Percentiles rank a stretch among this genome's conserved stretches.
Evolutionary conservation across 176 grass and related monocot genomes (phyloP).

Genomic region (Elymus sibiricus): DNA sequence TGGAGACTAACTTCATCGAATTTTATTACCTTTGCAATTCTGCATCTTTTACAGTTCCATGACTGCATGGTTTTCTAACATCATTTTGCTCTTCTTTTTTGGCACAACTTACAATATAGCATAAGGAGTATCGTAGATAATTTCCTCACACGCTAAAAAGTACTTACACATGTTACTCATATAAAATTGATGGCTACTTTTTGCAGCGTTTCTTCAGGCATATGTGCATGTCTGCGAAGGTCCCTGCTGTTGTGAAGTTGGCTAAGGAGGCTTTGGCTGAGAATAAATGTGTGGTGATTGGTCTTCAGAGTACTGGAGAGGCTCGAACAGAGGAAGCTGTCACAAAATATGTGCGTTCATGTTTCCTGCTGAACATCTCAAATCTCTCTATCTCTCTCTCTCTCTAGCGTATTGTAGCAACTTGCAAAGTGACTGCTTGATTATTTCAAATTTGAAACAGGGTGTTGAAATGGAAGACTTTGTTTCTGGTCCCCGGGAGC

Average conservation of each 20-base stretch:
- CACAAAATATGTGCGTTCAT: conserved; percentile 85
- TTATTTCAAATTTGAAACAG: conserved; percentile 45
- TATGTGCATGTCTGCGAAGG: conserved; percentile 98
- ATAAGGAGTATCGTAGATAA: conserved; percentile 10
- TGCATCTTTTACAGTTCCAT: conserved; percentile 23
- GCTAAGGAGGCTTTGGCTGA: conserved; percentile 78
- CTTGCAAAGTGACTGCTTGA: not conserved
- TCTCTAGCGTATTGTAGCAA: not conserved
- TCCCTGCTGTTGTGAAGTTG: conserved; percentile 76
- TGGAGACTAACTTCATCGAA: not conserved
- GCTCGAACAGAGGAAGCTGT: conserved; percentile 97
- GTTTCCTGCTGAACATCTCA: conserved; percentile 15
- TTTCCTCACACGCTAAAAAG: not conserved
- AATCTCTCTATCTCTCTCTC: not conserved
- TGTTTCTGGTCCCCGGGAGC: conserved; percentile 94
- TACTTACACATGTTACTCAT: conserved; percentile 16
- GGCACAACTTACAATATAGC: conserved; percentile 14
- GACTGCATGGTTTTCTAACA: conserved; percentile 25
- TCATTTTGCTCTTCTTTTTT: conserved; percentile 7
- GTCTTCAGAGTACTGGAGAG: conserved; percentile 99
- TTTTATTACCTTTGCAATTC: conserved; percentile 23
- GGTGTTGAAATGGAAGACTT: conserved; percentile 99
- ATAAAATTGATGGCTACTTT: conserved; percentile 33
- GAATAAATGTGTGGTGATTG: conserved; percentile 91
- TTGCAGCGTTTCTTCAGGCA: conserved; percentile 98